Percentiles rank a stretch among this genome's conserved stretches.
Conservation (phyloP, 805 yeast species). For the Metschnikowia lochheadii region DNA sequence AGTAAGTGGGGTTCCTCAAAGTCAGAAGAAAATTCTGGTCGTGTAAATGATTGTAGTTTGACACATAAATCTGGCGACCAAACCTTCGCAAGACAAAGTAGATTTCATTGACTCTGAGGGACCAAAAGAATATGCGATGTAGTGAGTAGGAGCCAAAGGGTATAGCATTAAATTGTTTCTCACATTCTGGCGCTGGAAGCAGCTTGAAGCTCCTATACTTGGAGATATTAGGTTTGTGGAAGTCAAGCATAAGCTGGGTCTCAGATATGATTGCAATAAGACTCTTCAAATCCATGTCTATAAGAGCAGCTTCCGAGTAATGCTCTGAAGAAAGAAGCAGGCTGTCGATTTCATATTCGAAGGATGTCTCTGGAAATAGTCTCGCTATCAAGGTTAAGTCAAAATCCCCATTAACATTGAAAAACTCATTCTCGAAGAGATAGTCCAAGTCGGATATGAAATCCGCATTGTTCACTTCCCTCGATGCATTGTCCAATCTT, state of each 20-base stretch:
- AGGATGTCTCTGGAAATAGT: constrained; percentile 4
- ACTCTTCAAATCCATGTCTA: constrained; percentile 39
- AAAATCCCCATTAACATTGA: constrained; percentile 19
- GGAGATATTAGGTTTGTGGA: constrained; percentile 18
- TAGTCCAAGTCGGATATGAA: constrained; percentile 20
- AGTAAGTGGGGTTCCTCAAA: constrained; percentile 21
- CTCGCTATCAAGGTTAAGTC: constrained; percentile 21
- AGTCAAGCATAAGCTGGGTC: constrained; percentile 26
- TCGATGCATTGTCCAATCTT: constrained; percentile 27
- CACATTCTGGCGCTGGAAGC: constrained; percentile 10
- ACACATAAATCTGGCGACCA: constrained; percentile 45
- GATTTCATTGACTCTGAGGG: constrained; percentile 47
- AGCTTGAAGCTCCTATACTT: constrained; percentile 11
- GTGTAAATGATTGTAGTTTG: constrained; percentile 40
- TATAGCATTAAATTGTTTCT: constrained; percentile 11
- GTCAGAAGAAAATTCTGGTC: constrained; percentile 37
- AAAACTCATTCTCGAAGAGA: constrained; percentile 19
- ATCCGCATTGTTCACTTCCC: constrained; percentile 17
- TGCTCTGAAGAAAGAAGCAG: constrained; percentile 8
- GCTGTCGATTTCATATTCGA: constrained; percentile 7
- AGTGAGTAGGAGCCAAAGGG: constrained; percentile 38
- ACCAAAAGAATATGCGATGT: constrained; percentile 45
- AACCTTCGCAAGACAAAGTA: constrained; percentile 44
- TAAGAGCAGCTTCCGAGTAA: constrained; percentile 26
- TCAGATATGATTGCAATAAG: constrained; percentile 24